Evolutionary conservation across 306 rosid genomes (phyloP), one percentile per base, ranked within the genome.

Genomic region (Cucurbita moschata): DNA sequence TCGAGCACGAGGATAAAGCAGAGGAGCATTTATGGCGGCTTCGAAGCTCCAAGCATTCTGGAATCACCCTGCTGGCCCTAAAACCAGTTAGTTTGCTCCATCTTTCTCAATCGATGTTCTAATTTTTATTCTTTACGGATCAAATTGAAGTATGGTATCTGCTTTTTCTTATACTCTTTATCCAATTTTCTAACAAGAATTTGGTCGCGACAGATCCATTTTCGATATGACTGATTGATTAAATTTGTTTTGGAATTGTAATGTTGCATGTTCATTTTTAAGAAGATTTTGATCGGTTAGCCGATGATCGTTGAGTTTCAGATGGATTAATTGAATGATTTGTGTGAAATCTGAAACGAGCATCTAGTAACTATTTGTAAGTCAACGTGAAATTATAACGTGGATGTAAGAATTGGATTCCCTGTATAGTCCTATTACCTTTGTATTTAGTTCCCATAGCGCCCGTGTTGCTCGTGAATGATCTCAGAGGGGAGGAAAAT

Each of bases 61-160:
- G 98, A 94, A 94, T 85, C 97, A 94, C 77, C 98, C 97, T 10
- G 96, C 96, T 66, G 98, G 98, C 16, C 98, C 98, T 54, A 94
- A 90, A 90, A 94, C 98, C 79, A 91, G 98, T 94, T 79, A 86
- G 92, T 88, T 69, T 69, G 1, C 57, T 69, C 56, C 4, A 57
- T 72, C 38, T 10, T 15, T 14, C 72, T 3, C 72, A 4, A n/a
- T 60, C 21, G 35, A 26, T 15, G 26, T 4, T 55, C 11, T 74
- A 38, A 13, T 67, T 73, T 8, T 37, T 5, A 44, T 69, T 19
- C 12, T 46, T 14, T 40, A 46, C 4, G 14, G 52, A 7, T n/a
- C 51, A 64, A 64, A 64, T 68, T 47, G 19, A 47, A 68, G 73
- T 47, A 47, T 46, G 42, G 21, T 13, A 43, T 30, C 73, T 14